Conservation (phyloP, 2,329 filamentous ascomycete species). For the Pyrenochaeta sp. region DNA sequence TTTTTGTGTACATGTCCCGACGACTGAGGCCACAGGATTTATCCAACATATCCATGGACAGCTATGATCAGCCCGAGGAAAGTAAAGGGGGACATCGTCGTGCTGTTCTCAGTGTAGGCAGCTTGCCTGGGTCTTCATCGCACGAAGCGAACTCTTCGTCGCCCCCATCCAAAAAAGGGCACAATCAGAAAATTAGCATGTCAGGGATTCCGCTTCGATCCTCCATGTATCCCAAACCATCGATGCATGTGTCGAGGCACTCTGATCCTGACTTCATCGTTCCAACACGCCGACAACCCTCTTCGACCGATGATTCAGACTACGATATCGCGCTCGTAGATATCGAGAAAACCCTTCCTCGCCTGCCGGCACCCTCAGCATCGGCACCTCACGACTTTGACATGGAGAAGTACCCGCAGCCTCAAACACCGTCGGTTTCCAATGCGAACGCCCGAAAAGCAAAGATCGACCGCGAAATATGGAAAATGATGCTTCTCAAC, state of each 20-base stretch:
- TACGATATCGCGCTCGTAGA: no score
- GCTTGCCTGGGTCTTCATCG: background rate
- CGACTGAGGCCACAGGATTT: slow-evolving; percentile 16
- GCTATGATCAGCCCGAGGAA: slow-evolving; percentile 4
- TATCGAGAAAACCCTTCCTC: background rate
- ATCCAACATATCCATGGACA: background rate
- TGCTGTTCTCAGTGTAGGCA: background rate
- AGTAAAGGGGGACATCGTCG: slow-evolving; percentile 1
- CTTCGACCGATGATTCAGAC: background rate
- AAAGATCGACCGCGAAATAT: slow-evolving; percentile 27
- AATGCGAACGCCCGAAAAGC: background rate
- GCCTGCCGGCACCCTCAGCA: slow-evolving; percentile 10
- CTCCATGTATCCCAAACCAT: no score
- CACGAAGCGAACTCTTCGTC: no score
- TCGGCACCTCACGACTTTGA: no score
- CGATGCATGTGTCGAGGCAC: no score
- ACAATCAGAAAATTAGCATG: no score
- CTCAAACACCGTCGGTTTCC: background rate
- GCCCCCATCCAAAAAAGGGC: no score
- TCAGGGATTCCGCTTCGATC: no score
- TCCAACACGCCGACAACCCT: background rate
- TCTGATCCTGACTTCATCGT: no score
- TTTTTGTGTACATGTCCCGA: slow-evolving; percentile 49
- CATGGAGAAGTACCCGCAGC: no score
- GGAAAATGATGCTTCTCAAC: slow-evolving; percentile 42